A percentile compares a stretch with the other conserved stretches of the same genome.
Conservation (phyloP, 208 protist species). For the Endotrypanum monterogeii region DNA sequence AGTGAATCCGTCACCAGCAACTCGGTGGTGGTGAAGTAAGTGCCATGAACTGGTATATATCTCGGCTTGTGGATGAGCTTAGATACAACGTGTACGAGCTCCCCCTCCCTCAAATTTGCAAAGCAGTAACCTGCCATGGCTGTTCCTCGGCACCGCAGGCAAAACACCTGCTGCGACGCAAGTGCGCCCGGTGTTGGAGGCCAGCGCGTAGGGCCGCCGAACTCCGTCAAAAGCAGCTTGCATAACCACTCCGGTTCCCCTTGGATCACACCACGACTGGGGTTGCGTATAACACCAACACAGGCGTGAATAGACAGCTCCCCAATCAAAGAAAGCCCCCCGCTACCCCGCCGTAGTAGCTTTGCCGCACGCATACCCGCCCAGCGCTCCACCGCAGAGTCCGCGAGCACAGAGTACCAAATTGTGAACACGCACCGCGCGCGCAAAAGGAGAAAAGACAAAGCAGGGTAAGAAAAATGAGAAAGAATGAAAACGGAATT, state of each 20-base stretch:
- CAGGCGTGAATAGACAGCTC: slow-evolving; percentile 63
- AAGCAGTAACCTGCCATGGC: slow-evolving; percentile 60
- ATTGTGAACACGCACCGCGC: background rate
- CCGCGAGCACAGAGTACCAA: background rate
- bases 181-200: slow-evolving; percentile 3
- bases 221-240: slow-evolving; percentile 68
- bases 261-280: slow-evolving; percentile 56
- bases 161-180: slow-evolving; percentile 29
- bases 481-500: background rate
- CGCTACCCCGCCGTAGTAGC: background rate
- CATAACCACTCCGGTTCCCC: slow-evolving; percentile 80
- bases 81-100: slow-evolving; percentile 79
- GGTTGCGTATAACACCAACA: slow-evolving; percentile 75
- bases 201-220: slow-evolving; percentile 45
- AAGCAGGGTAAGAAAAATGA: background rate
- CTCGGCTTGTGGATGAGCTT: slow-evolving; percentile 74
- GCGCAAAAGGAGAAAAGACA: slow-evolving; percentile 13
- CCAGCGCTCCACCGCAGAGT: background rate
- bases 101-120: slow-evolving; percentile 52
- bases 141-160: slow-evolving; percentile 68
- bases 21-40: slow-evolving; percentile 79
- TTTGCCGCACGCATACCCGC: slow-evolving; percentile 1
- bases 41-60: slow-evolving; percentile 74
- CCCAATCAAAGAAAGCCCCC: slow-evolving; percentile 2
- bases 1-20: slow-evolving; percentile 79